Percentiles rank a stretch among this genome's conserved stretches.
phyloP scores from a whole-genome alignment of 106 monocot species.

The Allium sativum region DNA sequence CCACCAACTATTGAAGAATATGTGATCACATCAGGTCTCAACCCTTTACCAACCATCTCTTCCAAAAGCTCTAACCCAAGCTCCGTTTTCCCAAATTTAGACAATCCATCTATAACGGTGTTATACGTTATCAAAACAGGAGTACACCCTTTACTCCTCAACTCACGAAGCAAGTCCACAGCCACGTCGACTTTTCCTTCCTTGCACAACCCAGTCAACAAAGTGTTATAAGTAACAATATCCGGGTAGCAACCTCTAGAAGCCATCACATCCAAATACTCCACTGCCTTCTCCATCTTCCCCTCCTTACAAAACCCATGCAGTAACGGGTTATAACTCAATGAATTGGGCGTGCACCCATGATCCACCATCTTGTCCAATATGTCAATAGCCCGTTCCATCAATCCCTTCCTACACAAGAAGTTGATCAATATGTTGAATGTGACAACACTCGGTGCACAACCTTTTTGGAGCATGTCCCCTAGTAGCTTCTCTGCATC shows the following conservation, averaged over 20 bases:
- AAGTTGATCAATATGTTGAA: constrained; percentile 80
- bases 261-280: constrained; percentile 68
- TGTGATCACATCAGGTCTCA: constrained; percentile 68
- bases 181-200: constrained; percentile 72
- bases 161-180: constrained; percentile 53
- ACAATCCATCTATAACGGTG: constrained; percentile 68
- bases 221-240: constrained; percentile 73
- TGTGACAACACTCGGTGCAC: constrained; percentile 64
- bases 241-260: constrained; percentile 72
- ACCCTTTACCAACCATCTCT: constrained; percentile 60
- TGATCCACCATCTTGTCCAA: constrained; percentile 64
- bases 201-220: constrained; percentile 77
- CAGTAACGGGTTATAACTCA: constrained; percentile 77
- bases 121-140: constrained; percentile 78
- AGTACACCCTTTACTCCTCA: constrained; percentile 50
- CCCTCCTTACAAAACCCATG: constrained; percentile 73
- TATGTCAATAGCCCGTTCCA: constrained; percentile 48
- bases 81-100: constrained; percentile 44
- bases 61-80: constrained; percentile 46
- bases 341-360: constrained; percentile 63
- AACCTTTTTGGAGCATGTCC: constrained; percentile 58
- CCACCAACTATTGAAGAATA: constrained; percentile 66
- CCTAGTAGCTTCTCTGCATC: constrained; percentile 67
- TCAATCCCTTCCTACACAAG: constrained; percentile 66
- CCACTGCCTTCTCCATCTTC: constrained; percentile 65